A percentile compares a stretch with the other conserved stretches of the same genome.
Conservation (phyloP, 345 rosid species). For the Eucalyptus leucophloia region DNA sequence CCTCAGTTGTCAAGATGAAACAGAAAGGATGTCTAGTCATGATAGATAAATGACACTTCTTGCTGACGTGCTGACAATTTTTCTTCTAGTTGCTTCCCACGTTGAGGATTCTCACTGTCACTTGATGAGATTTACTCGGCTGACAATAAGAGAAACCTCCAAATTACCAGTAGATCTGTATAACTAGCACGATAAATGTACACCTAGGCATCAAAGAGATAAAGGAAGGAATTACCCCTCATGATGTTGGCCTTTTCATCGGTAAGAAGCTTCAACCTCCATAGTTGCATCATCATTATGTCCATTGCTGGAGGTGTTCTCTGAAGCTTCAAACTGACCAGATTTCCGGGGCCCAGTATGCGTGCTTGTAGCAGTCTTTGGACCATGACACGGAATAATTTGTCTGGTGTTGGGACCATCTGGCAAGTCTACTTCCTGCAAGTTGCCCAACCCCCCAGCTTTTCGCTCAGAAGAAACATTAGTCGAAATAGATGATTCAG, state of each 20-base stretch:
- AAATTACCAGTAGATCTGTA: not conserved
- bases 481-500: constrained; percentile 45
- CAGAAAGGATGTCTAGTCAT: not conserved
- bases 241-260: not conserved
- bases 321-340: not conserved
- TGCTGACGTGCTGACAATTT: not conserved
- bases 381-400: constrained; percentile 13
- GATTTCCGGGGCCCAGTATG: not conserved
- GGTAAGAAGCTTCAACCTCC: not conserved
- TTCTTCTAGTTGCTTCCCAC: not conserved
- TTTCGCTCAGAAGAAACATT: constrained; percentile 24
- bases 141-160: not conserved
- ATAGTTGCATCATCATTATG: not conserved
- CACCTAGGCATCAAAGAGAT: not conserved
- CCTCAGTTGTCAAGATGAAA: not conserved
- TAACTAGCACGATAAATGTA: not conserved
- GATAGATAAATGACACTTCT: not conserved
- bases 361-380: not conserved
- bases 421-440: constrained; percentile 5
- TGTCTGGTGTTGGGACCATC: constrained; percentile 11
- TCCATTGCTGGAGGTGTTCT: not conserved
- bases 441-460: constrained; percentile 2
- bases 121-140: not conserved
- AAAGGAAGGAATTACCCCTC: not conserved
- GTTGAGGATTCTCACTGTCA: not conserved